Evolutionary conservation across 169 alveolate species (phyloP).

Genomic region (Theileria annulata): DNA sequence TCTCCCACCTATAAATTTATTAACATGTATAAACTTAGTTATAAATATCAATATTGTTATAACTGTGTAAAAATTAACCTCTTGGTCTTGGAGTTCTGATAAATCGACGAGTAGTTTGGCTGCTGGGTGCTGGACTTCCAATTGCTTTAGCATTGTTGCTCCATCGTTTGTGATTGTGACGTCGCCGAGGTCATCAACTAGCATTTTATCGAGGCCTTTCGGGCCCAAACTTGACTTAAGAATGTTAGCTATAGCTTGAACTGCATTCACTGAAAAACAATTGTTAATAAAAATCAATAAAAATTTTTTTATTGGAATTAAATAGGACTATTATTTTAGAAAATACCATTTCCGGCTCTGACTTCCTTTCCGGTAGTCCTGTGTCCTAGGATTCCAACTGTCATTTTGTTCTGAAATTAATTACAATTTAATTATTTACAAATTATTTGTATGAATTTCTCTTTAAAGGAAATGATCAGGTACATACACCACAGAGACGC

Average conservation of each 20-base stretch:
- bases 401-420: constrained; percentile 30
- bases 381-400: constrained; percentile 59
- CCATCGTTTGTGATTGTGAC: constrained; percentile 99
- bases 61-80: constrained; percentile 57
- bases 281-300: neutral
- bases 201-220: constrained; percentile 98
- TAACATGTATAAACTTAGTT: neutral
- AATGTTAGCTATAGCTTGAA: constrained; percentile 95
- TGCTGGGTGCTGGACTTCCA: constrained; percentile 99
- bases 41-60: neutral
- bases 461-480: neutral
- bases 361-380: constrained; percentile 69
- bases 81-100: constrained; percentile 95
- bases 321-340: neutral
- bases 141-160: constrained; percentile 96
- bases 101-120: constrained; percentile 96
- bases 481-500: constrained; percentile 26
- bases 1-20: constrained; percentile 91
- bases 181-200: constrained; percentile 99
- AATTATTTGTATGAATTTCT: neutral
- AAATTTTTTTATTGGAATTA: constrained; percentile 2
- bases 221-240: constrained; percentile 98
- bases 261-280: constrained; percentile 89
- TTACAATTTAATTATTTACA: constrained; percentile 9
- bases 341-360: constrained; percentile 63